phyloP scores from a whole-genome alignment of 2,329 filamentous ascomycete species.

The Drechslera avenae region DNA sequence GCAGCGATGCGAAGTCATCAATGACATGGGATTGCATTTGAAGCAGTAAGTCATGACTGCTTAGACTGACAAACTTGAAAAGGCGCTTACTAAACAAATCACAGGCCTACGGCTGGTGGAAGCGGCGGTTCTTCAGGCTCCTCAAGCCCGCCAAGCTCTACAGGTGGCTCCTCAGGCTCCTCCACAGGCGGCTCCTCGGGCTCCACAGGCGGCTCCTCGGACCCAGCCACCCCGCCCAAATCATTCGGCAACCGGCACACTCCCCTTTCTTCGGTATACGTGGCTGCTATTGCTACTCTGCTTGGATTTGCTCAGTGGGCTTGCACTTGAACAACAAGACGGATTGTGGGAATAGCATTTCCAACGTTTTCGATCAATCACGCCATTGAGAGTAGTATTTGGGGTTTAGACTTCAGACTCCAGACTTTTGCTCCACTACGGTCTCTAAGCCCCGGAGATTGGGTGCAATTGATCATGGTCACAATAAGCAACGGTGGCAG shows the following conservation, averaged over 20 bases:
- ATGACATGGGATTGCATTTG: conserved; percentile 34
- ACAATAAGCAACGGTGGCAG: too few species aligned
- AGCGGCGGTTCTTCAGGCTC: not conserved
- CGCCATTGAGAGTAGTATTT: too few species aligned
- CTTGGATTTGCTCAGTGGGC: conserved; percentile 21
- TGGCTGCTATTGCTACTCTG: conserved; percentile 5
- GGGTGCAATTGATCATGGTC: too few species aligned
- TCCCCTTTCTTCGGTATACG: conserved; percentile 10
- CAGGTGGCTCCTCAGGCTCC: not conserved
- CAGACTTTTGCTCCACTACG: not conserved
- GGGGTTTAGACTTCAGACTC: too few species aligned
- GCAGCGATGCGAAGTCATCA: conserved; percentile 31
- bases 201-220: not conserved
- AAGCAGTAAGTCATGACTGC: conserved; percentile 35
- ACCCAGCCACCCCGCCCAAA: not conserved
- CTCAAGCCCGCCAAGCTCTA: too few species aligned
- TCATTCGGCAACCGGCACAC: conserved; percentile 7
- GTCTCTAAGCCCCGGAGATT: too few species aligned
- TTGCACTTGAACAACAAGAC: conserved; percentile 10
- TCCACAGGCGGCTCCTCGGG: not conserved
- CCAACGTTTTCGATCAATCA: not conserved
- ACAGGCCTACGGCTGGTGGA: not conserved
- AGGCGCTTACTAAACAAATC: conserved; percentile 17
- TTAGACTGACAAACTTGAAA: not conserved
- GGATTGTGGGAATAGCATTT: not conserved